phyloP scores from a whole-genome alignment of 2,329 filamentous ascomycete species.

The Alternaria solani region DNA sequence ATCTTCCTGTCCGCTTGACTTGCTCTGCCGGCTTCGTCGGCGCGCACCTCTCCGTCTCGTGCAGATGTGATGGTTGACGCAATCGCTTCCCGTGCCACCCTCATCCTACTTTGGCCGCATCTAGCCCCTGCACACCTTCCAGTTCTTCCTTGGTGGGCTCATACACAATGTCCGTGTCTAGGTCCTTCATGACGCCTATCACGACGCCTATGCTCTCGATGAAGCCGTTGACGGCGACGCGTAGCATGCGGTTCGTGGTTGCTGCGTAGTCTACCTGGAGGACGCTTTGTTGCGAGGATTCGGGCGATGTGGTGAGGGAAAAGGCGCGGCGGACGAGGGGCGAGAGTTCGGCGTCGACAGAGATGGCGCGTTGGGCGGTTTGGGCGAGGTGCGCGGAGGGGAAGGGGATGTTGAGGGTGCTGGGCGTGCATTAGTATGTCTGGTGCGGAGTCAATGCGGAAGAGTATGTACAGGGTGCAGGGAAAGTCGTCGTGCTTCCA shows the following conservation, averaged over 20 bases:
- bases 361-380: conserved; percentile 76
- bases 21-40: neutral
- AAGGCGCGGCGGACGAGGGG: conserved; percentile 79
- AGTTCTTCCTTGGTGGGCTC: conserved; percentile 52
- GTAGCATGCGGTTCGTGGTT: conserved; percentile 94
- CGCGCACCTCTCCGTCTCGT: neutral
- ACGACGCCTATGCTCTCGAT: conserved; percentile 89
- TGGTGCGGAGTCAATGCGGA: neutral
- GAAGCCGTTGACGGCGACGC: conserved; percentile 95
- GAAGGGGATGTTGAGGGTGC: conserved; percentile 80
- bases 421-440: conserved; percentile 43
- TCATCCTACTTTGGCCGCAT: conserved; percentile 68
- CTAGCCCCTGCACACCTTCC: conserved; percentile 74
- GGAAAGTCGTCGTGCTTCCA: conserved; percentile 45
- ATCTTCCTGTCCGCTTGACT: neutral
- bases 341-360: conserved; percentile 90
- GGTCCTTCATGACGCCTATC: conserved; percentile 85
- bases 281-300: conserved; percentile 52
- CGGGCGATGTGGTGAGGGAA: conserved; percentile 55
- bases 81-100: neutral
- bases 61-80: neutral
- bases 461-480: conserved; percentile 48
- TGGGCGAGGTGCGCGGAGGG: conserved; percentile 79
- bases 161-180: conserved; percentile 83
- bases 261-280: conserved; percentile 82